phyloP scores from a whole-genome alignment of 352 stramenopile genomes.

The Pseudoperonospora humuli region DNA sequence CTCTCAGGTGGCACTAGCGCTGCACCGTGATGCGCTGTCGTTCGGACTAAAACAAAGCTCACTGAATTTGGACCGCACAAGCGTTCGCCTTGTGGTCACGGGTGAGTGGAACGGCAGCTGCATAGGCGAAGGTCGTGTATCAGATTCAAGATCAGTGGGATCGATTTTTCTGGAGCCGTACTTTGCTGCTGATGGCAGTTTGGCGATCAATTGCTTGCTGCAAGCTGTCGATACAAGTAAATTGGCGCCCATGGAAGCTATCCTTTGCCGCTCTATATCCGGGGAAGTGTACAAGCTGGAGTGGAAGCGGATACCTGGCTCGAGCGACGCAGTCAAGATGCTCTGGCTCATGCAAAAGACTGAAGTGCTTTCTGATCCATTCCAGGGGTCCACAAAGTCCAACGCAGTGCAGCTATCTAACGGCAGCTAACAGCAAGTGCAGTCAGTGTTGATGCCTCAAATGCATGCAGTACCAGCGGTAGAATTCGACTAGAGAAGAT shows the following conservation, averaged over 20 bases:
- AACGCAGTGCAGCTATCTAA: constrained; percentile 20
- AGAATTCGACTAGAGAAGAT: constrained; percentile 6
- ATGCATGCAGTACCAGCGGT: neutral
- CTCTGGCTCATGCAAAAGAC: constrained; percentile 71
- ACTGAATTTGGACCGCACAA: constrained; percentile 69
- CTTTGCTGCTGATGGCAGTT: constrained; percentile 37
- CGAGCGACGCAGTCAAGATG: constrained; percentile 60
- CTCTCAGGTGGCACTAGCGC: constrained; percentile 56
- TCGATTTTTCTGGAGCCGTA: constrained; percentile 75
- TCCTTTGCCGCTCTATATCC: constrained; percentile 32
- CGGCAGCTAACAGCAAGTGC: constrained; percentile 15
- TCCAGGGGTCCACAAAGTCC: constrained; percentile 10
- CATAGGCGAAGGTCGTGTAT: constrained; percentile 79
- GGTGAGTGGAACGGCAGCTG: constrained; percentile 78
- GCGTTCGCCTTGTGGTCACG: constrained; percentile 62
- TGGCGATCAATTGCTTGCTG: constrained; percentile 68
- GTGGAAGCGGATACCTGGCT: constrained; percentile 76
- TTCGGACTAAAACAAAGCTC: constrained; percentile 71
- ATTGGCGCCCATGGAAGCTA: constrained; percentile 25
- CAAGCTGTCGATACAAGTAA: constrained; percentile 51
- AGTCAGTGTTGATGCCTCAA: neutral
- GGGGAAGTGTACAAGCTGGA: constrained; percentile 52
- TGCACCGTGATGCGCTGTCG: constrained; percentile 64
- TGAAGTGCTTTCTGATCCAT: constrained; percentile 26
- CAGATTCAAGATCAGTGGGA: constrained; percentile 53